Evolutionary conservation across 2,329 filamentous ascomycete genomes (phyloP).

Genomic region (Aspergillus neoniger): DNA sequence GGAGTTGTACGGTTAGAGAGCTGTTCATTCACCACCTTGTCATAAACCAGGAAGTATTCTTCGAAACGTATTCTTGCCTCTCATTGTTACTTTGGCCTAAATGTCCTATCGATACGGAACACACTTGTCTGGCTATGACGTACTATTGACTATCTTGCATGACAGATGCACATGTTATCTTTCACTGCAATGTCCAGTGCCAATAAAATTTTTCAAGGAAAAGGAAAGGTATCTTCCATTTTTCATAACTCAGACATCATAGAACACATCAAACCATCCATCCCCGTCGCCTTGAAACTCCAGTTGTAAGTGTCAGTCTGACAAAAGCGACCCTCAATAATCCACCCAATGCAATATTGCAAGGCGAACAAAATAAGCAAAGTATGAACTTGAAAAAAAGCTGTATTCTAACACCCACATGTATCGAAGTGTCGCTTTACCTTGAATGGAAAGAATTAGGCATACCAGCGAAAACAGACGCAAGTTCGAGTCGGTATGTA

Average conservation of each 20-base stretch:
- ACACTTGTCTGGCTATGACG: background rate
- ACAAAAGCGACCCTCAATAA: background rate
- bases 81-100: background rate
- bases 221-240: background rate
- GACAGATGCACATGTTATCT: background rate
- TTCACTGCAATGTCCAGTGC: background rate
- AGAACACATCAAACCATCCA: background rate
- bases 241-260: background rate
- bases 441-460: background rate
- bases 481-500: background rate
- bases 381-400: background rate
- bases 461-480: background rate
- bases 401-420: background rate
- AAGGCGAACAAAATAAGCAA: background rate
- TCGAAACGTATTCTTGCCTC: constrained; percentile 15
- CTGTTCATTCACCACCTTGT: background rate
- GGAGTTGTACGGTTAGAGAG: constrained; percentile 26
- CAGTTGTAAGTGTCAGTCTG: too few species aligned
- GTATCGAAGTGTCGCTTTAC: background rate
- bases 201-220: background rate
- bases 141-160: background rate
- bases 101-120: background rate
- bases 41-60: constrained; percentile 7
- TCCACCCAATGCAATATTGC: background rate
- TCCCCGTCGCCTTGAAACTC: background rate